These are phyloP conservation scores for Phycomyces nitens DNA, from an alignment of 192 early-diverging fungal genomes.

Conservation along the genomic window DNA sequence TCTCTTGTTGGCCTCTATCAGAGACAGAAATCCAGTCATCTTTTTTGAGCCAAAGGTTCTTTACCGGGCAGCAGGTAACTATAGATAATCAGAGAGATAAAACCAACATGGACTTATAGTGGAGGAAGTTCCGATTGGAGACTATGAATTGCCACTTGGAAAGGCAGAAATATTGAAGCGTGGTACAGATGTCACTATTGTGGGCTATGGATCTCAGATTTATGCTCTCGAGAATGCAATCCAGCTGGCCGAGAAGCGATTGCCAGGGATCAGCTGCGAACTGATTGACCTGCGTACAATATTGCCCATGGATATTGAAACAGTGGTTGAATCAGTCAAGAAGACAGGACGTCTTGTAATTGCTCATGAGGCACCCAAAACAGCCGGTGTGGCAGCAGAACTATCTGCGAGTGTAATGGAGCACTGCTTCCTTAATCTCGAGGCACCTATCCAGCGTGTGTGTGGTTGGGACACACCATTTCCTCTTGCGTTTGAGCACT, in stretches of 20 bases:
- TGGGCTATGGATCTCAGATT: slow-evolving; percentile 90
- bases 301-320: slow-evolving; percentile 89
- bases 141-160: slow-evolving; percentile 86
- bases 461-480: slow-evolving; percentile 90
- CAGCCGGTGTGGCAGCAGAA: slow-evolving; percentile 88
- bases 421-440: slow-evolving; percentile 84
- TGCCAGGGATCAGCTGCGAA: slow-evolving; percentile 84
- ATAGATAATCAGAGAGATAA: not conserved
- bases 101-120: slow-evolving; percentile 38
- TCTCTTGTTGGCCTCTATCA: slow-evolving; percentile 81
- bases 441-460: slow-evolving; percentile 88
- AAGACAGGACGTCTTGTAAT: slow-evolving; percentile 91
- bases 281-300: slow-evolving; percentile 91
- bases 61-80: slow-evolving; percentile 81
- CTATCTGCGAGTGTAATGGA: slow-evolving; percentile 87
- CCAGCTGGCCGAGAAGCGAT: slow-evolving; percentile 77
- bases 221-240: slow-evolving; percentile 93
- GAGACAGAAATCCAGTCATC: slow-evolving; percentile 90
- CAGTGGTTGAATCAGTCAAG: slow-evolving; percentile 84
- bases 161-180: slow-evolving; percentile 86
- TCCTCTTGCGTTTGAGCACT: slow-evolving; percentile 88
- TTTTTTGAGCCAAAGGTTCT: slow-evolving; percentile 97
- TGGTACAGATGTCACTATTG: slow-evolving; percentile 85
- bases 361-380: slow-evolving; percentile 91
- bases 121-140: slow-evolving; percentile 89